Conservation (phyloP, 768 basidiomycete species). For the Cystobasidium onofrii region DNA sequence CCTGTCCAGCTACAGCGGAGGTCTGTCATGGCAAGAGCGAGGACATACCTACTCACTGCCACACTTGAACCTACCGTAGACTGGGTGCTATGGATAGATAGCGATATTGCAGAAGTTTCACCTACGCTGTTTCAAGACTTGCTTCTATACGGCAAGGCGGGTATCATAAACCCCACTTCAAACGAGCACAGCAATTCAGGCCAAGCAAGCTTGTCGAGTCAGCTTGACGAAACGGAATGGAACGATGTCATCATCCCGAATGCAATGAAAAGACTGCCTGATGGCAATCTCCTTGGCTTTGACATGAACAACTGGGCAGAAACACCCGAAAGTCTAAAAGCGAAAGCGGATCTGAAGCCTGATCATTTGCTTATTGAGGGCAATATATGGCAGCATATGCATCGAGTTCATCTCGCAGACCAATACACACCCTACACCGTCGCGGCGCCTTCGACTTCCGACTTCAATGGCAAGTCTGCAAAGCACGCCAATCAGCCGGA, state of each 20-base stretch:
- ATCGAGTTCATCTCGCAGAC: slow-evolving; percentile 37
- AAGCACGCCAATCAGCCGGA: neutral
- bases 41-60: slow-evolving; percentile 35
- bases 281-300: slow-evolving; percentile 30
- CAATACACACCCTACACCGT: slow-evolving; percentile 20
- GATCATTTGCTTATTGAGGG: slow-evolving; percentile 37
- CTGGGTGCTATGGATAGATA: slow-evolving; percentile 39
- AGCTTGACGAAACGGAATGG: neutral
- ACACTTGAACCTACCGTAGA: slow-evolving; percentile 35
- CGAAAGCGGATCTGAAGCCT: neutral
- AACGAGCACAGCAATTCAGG: neutral
- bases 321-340: slow-evolving; percentile 34
- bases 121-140: slow-evolving; percentile 33
- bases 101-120: slow-evolving; percentile 36
- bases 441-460: neutral
- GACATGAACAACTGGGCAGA: slow-evolving; percentile 42
- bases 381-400: slow-evolving; percentile 34
- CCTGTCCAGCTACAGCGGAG: slow-evolving; percentile 24
- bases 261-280: slow-evolving; percentile 8
- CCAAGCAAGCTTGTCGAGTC: neutral
- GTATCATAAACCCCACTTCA: neutral
- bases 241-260: slow-evolving; percentile 11
- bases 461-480: neutral
- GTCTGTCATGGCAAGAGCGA: slow-evolving; percentile 34
- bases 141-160: slow-evolving; percentile 18